Conservation (phyloP, 2,329 filamentous ascomycete species). For the Blastomyces percursus region DNA sequence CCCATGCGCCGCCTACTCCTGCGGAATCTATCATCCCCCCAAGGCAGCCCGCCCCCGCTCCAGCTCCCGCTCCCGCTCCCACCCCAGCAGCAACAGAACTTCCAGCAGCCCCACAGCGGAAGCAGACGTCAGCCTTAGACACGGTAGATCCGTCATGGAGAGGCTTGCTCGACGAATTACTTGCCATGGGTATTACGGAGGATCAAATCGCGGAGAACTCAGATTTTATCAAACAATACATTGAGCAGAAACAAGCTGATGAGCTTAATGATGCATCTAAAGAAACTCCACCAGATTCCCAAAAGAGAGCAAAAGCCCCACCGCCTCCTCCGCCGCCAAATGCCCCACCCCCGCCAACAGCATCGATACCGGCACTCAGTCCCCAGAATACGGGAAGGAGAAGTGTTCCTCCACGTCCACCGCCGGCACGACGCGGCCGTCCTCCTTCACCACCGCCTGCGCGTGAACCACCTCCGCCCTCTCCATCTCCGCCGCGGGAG, state of each 20-base stretch:
- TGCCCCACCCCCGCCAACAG: conserved; percentile 30
- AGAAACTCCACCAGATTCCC: conserved; percentile 32
- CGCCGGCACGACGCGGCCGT: conserved; percentile 36
- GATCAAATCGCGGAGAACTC: conserved; percentile 57
- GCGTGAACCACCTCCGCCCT: conserved; percentile 45
- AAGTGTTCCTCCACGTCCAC: conserved; percentile 51
- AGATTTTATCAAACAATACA: conserved; percentile 58
- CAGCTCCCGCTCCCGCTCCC: not conserved
- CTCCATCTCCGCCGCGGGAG: conserved; percentile 53
- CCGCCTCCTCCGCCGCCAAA: conserved; percentile 52
- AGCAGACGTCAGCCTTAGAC: conserved; percentile 36
- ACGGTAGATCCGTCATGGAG: conserved; percentile 52
- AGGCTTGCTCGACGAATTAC: conserved; percentile 49
- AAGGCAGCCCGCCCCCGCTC: conserved; percentile 16
- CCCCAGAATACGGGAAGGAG: conserved; percentile 53
- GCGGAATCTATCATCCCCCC: conserved; percentile 42
- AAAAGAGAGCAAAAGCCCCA: conserved; percentile 43
- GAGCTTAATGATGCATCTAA: conserved; percentile 34
- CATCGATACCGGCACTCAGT: conserved; percentile 36
- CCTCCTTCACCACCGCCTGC: conserved; percentile 21
- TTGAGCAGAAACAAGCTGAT: conserved; percentile 50
- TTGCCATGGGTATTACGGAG: conserved; percentile 56
- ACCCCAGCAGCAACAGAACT: conserved; percentile 21
- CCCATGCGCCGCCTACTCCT: conserved; percentile 25
- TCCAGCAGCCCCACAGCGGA: conserved; percentile 25